Conservation (phyloP, 1,284 basidiomycete species). For the Ganoderma sinense region DNA sequence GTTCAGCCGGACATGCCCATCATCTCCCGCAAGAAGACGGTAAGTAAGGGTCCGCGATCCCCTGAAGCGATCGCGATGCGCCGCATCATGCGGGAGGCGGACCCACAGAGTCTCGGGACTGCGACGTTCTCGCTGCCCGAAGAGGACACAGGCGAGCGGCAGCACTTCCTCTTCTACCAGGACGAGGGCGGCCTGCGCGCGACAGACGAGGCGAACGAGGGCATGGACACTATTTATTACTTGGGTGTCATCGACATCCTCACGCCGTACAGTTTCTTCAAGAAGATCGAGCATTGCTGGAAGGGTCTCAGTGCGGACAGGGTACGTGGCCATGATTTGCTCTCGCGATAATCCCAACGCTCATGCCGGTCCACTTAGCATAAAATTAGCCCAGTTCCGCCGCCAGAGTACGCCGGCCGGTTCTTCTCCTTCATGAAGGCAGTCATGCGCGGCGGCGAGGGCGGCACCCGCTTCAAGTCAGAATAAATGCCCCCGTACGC, state of each 20-base stretch:
- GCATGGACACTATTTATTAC: conserved; percentile 90
- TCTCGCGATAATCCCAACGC: conserved; percentile 4
- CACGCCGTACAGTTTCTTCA: conserved; percentile 85
- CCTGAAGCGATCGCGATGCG: conserved; percentile 86
- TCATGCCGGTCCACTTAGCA: conserved; percentile 60
- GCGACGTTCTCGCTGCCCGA: conserved; percentile 73
- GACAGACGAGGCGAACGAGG: conserved; percentile 85
- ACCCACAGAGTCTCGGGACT: conserved; percentile 76
- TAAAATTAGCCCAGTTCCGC: conserved; percentile 92
- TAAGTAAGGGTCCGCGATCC: conserved; percentile 60
- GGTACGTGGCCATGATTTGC: conserved; percentile 57
- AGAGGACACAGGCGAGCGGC: conserved; percentile 76
- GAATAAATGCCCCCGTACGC: conserved; percentile 39
- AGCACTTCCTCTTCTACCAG: conserved; percentile 94
- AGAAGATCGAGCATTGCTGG: conserved; percentile 92
- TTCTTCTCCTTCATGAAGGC: conserved; percentile 91
- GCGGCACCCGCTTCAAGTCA: conserved; percentile 68
- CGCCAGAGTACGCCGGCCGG: conserved; percentile 83
- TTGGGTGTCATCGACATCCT: conserved; percentile 94
- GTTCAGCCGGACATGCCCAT: conserved; percentile 68
- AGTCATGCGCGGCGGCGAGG: conserved; percentile 85
- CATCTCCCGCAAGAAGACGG: conserved; percentile 63
- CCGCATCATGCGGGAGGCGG: conserved; percentile 84
- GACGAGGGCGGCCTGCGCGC: conserved; percentile 95
- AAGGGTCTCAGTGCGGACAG: conserved; percentile 89